Percentiles rank a stretch among this genome's conserved stretches.
phyloP scores from a whole-genome alignment of 2,329 filamentous ascomycete genomes.

The Penicillium sp. region DNA sequence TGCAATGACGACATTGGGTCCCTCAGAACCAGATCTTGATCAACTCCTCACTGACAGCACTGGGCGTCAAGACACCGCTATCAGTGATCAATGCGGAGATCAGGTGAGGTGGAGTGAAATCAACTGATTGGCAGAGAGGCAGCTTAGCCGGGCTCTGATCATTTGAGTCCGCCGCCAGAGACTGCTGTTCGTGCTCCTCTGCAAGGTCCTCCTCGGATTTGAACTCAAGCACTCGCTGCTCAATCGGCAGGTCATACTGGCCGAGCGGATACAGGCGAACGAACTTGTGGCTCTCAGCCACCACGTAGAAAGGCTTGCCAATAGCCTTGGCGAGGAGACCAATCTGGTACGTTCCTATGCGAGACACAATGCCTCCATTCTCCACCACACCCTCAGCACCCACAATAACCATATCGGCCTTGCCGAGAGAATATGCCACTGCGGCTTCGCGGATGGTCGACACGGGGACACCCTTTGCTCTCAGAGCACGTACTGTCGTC shows the following conservation, averaged over 20 bases:
- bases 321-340: constrained; percentile 71
- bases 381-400: constrained; percentile 82
- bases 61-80: constrained; percentile 59
- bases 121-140: constrained; percentile 40
- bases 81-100: constrained; percentile 65
- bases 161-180: constrained; percentile 23
- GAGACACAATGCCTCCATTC: constrained; percentile 86
- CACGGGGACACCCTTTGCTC: constrained; percentile 73
- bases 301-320: constrained; percentile 80
- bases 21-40: constrained; percentile 58
- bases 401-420: constrained; percentile 65
- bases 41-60: constrained; percentile 63
- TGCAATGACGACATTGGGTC: not conserved
- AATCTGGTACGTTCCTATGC: constrained; percentile 83
- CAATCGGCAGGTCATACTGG: constrained; percentile 75
- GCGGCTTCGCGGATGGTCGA: constrained; percentile 73
- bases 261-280: constrained; percentile 78
- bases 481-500: constrained; percentile 65
- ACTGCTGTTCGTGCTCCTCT: constrained; percentile 46
- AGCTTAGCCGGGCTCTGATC: constrained; percentile 18
- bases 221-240: constrained; percentile 75
- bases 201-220: constrained; percentile 52
- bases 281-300: constrained; percentile 95
- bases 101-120: constrained; percentile 56
- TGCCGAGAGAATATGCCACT: constrained; percentile 72